Conservation (phyloP, 1,284 basidiomycete genomes). For the Vanrija humicola region DNA sequence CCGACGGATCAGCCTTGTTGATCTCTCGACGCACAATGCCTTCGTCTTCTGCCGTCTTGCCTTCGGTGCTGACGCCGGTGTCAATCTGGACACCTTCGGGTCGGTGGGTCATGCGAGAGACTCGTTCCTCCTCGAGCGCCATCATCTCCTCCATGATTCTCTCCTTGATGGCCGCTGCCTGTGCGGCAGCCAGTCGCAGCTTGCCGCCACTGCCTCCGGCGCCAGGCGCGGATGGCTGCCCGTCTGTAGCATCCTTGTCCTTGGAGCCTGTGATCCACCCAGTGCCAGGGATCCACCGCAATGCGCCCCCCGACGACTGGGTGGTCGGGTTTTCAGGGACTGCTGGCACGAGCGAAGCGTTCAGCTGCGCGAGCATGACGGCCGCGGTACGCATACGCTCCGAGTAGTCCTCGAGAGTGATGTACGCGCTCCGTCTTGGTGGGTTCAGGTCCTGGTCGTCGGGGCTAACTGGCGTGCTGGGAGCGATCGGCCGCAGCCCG, state of each 20-base stretch:
- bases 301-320: conserved; percentile 34
- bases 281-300: conserved; percentile 64
- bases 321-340: conserved; percentile 38
- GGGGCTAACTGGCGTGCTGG: not conserved
- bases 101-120: conserved; percentile 84
- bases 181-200: conserved; percentile 66
- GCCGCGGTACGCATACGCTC: conserved; percentile 97
- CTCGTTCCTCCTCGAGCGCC: conserved; percentile 89
- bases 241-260: conserved; percentile 4
- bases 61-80: conserved; percentile 18
- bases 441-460: conserved; percentile 5
- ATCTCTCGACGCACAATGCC: conserved; percentile 87
- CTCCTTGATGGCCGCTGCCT: conserved; percentile 85
- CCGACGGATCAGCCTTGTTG: conserved; percentile 95
- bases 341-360: conserved; percentile 66
- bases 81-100: conserved; percentile 58
- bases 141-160: conserved; percentile 99
- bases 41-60: conserved; percentile 78
- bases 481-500: conserved; percentile 1
- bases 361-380: conserved; percentile 96
- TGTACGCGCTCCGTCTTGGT: conserved; percentile 32
- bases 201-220: conserved; percentile 48
- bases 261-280: conserved; percentile 56
- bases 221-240: conserved; percentile 19
- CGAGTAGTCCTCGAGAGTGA: conserved; percentile 86